Conservation (phyloP, 345 rosid species). For the Balakata baccata region DNA sequence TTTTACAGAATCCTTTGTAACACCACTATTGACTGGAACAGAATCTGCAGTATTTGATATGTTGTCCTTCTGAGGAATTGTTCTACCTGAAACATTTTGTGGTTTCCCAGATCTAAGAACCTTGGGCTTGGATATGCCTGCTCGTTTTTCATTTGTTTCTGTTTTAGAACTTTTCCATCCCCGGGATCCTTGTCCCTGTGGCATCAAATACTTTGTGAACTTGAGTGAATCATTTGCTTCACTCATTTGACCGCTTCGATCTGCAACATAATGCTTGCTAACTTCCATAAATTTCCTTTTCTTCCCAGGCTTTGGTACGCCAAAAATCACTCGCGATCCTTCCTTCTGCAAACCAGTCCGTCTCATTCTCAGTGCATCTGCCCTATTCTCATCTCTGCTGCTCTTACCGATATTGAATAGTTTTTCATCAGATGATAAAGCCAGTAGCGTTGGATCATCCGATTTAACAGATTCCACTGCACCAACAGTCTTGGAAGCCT, state of each 20-base stretch:
- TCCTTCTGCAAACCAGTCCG: constrained; percentile 81
- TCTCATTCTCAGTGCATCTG: constrained; percentile 49
- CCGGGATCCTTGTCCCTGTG: constrained; percentile 59
- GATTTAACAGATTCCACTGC: constrained; percentile 38
- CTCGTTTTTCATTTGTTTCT: constrained; percentile 57
- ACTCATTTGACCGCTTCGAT: constrained; percentile 38
- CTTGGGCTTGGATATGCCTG: constrained; percentile 50
- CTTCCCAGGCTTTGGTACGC: constrained; percentile 98
- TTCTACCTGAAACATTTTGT: constrained; percentile 43
- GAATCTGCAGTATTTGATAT: constrained; percentile 31
- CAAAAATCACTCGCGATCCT: constrained; percentile 73
- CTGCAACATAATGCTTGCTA: constrained; percentile 81
- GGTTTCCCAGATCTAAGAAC: constrained; percentile 54
- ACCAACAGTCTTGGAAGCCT: constrained; percentile 33
- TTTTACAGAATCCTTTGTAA: constrained; percentile 35
- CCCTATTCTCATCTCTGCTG: constrained; percentile 44
- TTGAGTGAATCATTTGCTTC: constrained; percentile 59
- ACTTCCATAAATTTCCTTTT: constrained; percentile 98
- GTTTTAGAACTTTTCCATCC: constrained; percentile 56
- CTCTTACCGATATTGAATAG: constrained; percentile 70
- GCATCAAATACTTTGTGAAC: constrained; percentile 58
- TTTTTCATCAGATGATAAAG: constrained; percentile 54
- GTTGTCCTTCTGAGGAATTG: constrained; percentile 45
- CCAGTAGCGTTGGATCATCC: constrained; percentile 45
- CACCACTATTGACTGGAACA: constrained; percentile 34